A percentile compares a stretch with the other conserved stretches of the same genome.
Evolutionary conservation across 176 grass and related monocot species (phyloP).

Genomic region (Bothriochloa decipiens): DNA sequence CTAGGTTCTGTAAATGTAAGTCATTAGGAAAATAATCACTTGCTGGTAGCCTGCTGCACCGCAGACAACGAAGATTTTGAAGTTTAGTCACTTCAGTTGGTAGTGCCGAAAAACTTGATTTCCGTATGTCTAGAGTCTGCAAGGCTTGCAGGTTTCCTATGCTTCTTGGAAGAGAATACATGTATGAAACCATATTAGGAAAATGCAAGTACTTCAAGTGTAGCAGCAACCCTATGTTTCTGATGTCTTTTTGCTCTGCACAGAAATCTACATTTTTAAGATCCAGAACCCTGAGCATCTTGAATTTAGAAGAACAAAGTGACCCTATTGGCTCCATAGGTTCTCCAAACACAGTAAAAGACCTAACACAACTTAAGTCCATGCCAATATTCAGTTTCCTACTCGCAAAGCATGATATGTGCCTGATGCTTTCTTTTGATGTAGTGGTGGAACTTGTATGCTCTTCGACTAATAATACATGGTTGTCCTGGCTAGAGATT

Average conservation of each 20-base stretch:
- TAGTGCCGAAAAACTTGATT: too few species aligned
- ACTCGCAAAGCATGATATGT: background rate
- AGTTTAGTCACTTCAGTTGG: background rate
- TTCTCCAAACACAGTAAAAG: background rate
- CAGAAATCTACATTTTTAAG: fast-evolving
- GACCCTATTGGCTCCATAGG: background rate
- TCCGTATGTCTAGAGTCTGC: too few species aligned
- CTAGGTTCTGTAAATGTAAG: too few species aligned
- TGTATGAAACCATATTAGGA: fast-evolving
- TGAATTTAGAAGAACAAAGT: background rate
- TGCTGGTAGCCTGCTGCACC: too few species aligned
- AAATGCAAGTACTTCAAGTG: conserved; percentile 36
- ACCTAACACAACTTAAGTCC: background rate
- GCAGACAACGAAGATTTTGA: background rate
- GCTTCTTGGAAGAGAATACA: conserved; percentile 17
- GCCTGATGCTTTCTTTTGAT: background rate
- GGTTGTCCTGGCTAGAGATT: conserved; percentile 18
- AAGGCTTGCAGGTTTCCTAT: background rate
- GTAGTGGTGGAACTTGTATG: background rate
- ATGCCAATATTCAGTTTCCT: background rate
- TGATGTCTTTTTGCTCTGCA: background rate
- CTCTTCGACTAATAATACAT: background rate
- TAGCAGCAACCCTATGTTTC: background rate
- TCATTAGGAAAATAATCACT: too few species aligned
- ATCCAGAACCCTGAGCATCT: conserved; percentile 39